Base-by-base conservation (phyloP, 345 rosid genomes). In the Brassica incana region DNA sequence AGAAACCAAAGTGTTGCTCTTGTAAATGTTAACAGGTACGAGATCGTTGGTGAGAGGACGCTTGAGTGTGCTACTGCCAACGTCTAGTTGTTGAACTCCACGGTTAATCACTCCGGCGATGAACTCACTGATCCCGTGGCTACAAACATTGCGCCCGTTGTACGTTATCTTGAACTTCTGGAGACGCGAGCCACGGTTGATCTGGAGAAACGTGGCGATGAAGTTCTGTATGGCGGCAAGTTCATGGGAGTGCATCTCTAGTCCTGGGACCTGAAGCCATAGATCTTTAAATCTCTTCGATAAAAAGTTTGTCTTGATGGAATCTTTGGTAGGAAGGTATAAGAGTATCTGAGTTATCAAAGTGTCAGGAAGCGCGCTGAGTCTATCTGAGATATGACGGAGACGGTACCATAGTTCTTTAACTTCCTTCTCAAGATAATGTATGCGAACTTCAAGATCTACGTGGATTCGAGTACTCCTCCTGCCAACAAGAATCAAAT, bases 231-330 rank as follows among this genome's bases (percentile, higher is more conserved):
- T 6, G 8, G 23, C 15, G 11, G 11, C 2, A 1, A 12, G 15
- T 36, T 0, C 0, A 54, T 6, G 2, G 12, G 45, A 8, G 45
- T 33, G 6, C 8, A 65, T 4, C 6, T 32, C 67, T 6, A 78
- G 72, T 1, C 59, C 79, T 15, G 73, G 79, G 30, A 76, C 68
- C 4, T 2, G 20, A 35, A 71, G 66, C 81, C 81, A 78, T 1
- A 71, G 45, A 14, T 29, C 54, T 29, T 23, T 64, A 43, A 75
- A 78, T 54, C 76, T 78, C 1, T 15, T 78, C 0, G 68, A 72
- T 30, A 78, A 18, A 25, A 38, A 15, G 5, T 73, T 65, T 1
- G 81, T 72, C 67, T 5, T 78, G 1, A 66, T 60, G 0, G 81
- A 72, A 40, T 56, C 73, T 18, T 32, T 58, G 8, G 72, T 78